A percentile compares a stretch with the other conserved stretches of the same genome.
These are phyloP conservation scores for Papiliotrema flavescens DNA, from an alignment of 1,284 basidiomycete genomes.

Conservation along the genomic window DNA sequence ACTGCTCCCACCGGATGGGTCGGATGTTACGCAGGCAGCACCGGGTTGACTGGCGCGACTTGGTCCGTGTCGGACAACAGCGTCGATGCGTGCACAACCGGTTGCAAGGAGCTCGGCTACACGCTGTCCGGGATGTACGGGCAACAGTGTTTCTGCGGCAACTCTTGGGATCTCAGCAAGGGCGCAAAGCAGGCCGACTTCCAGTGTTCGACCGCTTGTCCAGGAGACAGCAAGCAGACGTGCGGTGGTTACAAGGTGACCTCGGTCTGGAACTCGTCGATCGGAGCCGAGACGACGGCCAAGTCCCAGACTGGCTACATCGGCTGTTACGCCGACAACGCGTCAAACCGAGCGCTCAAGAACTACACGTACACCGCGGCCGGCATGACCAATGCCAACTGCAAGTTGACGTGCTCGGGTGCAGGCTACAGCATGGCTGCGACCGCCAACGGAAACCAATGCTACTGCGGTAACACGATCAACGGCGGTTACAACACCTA, in stretches of 20 bases:
- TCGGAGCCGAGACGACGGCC: not conserved
- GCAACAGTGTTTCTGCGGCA: slow-evolving; percentile 6
- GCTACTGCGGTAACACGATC: slow-evolving; percentile 21
- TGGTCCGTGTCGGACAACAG: slow-evolving; percentile 9
- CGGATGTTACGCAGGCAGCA: slow-evolving; percentile 5
- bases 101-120: slow-evolving; percentile 17
- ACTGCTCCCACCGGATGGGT: not conserved
- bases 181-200: not conserved
- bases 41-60: slow-evolving; percentile 3
- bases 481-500: not conserved
- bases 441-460: slow-evolving; percentile 16
- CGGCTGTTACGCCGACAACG: slow-evolving; percentile 22
- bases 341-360: not conserved
- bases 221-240: slow-evolving; percentile 1
- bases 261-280: not conserved
- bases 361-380: not conserved
- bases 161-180: not conserved
- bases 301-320: slow-evolving; percentile 17
- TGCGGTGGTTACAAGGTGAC: slow-evolving; percentile 3
- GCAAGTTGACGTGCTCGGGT: slow-evolving; percentile 9
- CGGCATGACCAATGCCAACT: slow-evolving; percentile 15
- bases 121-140: not conserved
- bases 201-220: not conserved
- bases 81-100: slow-evolving; percentile 9
- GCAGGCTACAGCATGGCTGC: slow-evolving; percentile 20